phyloP scores from a whole-genome alignment of 2,329 filamentous ascomycete species.

The Hymenoscyphus occultus region DNA sequence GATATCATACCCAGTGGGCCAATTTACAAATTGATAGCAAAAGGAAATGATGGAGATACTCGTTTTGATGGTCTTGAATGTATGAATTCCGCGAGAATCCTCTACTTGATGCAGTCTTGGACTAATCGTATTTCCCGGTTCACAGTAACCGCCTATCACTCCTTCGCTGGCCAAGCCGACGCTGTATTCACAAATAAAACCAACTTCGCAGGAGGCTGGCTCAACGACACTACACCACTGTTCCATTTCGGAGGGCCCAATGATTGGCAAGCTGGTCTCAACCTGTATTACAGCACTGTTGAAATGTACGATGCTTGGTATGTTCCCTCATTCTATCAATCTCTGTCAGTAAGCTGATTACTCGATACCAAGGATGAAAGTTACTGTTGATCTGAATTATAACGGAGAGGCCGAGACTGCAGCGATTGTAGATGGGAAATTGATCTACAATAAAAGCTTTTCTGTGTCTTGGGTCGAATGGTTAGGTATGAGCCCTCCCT shows the following conservation, averaged over 20 bases:
- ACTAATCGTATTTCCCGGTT: not conserved
- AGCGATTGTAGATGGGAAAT: not conserved
- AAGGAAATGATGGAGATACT: not conserved
- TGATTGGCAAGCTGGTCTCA: not conserved
- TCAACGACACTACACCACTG: not conserved
- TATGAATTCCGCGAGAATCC: not conserved
- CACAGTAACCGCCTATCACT: not conserved
- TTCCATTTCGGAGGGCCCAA: not conserved
- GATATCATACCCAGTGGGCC: not conserved
- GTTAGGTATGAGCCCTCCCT: not conserved
- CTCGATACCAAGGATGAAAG: not conserved
- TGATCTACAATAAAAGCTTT: not conserved
- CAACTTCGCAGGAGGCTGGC: not conserved
- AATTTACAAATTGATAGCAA: not conserved
- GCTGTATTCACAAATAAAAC: constrained; percentile 4
- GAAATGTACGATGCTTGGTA: not conserved
- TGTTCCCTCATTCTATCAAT: not conserved
- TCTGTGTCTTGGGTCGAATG: not conserved
- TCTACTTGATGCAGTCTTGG: not conserved
- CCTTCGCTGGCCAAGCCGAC: not conserved
- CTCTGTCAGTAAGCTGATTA: not conserved
- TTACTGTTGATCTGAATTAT: not conserved
- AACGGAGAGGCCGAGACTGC: not conserved
- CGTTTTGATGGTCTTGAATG: not conserved
- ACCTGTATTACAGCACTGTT: not conserved